Evolutionary conservation across 805 yeast species (phyloP).

Genomic region (Wickerhamiella azyma): DNA sequence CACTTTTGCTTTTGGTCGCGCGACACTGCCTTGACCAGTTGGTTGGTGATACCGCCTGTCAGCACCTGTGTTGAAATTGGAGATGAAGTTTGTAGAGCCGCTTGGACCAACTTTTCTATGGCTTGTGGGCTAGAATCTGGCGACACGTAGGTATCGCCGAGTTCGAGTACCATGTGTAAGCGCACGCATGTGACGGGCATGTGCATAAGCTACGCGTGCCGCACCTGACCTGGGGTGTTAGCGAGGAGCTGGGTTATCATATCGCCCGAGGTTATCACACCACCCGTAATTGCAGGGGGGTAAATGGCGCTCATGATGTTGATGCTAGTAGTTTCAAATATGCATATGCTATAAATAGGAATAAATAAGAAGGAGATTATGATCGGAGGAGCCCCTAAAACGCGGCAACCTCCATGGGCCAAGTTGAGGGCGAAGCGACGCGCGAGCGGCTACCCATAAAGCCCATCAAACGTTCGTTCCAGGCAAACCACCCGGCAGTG

Average conservation of each 20-base stretch:
- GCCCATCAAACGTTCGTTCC: constrained; percentile 5
- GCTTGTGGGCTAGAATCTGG: background rate
- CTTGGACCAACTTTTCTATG: background rate
- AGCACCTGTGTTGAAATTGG: constrained; percentile 18
- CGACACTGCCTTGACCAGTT: constrained; percentile 19
- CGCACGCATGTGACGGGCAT: background rate
- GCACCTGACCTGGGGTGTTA: background rate
- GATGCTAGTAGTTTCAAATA: too few relatives aligned
- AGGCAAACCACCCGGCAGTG: constrained; percentile 2
- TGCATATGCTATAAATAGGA: too few relatives aligned
- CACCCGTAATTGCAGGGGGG: too few relatives aligned
- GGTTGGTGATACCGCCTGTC: constrained; percentile 30
- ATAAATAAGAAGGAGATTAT: too few relatives aligned
- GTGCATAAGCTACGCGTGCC: background rate
- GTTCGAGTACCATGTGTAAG: constrained; percentile 1
- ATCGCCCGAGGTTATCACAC: too few relatives aligned
- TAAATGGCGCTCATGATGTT: too few relatives aligned
- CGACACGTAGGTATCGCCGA: constrained; percentile 1
- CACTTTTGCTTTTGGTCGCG: constrained; percentile 9
- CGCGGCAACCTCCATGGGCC: background rate
- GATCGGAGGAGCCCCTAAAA: background rate
- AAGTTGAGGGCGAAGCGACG: background rate
- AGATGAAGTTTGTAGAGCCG: background rate
- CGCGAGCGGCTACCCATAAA: background rate
- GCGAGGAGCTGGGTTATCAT: background rate